Evolutionary conservation across 495 filamentous ascomycete genomes (phyloP).

Genomic region (Xylaria palmicola): DNA sequence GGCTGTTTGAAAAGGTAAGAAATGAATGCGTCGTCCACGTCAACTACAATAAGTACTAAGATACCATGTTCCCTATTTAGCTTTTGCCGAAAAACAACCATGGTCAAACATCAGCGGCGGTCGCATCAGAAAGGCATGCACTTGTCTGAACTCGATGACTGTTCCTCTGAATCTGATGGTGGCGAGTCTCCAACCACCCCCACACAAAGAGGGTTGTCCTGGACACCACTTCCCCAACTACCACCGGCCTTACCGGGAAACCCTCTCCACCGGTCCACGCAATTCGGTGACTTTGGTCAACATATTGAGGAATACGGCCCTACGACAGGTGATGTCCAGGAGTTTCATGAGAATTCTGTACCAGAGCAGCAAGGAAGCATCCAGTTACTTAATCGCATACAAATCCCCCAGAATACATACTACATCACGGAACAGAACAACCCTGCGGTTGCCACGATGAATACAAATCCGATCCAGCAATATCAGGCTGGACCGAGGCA

Average conservation of each 20-base stretch:
- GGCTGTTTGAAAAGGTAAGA: slow-evolving; percentile 78
- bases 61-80: slow-evolving; percentile 41
- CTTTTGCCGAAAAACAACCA: slow-evolving; percentile 85
- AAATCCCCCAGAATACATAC: slow-evolving; percentile 44
- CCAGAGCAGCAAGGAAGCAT: slow-evolving; percentile 34
- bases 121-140: slow-evolving; percentile 64
- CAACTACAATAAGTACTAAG: slow-evolving; percentile 26
- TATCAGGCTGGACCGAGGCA: slow-evolving; percentile 47
- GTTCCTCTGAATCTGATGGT: slow-evolving; percentile 55
- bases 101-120: slow-evolving; percentile 77
- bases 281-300: slow-evolving; percentile 47
- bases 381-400: slow-evolving; percentile 39
- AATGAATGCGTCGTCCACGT: neutral
- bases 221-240: slow-evolving; percentile 31
- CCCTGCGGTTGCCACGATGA: slow-evolving; percentile 54
- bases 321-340: slow-evolving; percentile 34
- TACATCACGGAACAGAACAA: slow-evolving; percentile 53
- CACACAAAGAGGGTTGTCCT: slow-evolving; percentile 37
- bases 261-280: slow-evolving; percentile 40
- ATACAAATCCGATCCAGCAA: slow-evolving; percentile 43
- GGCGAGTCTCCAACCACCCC: slow-evolving; percentile 53
- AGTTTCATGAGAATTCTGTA: slow-evolving; percentile 37
- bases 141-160: slow-evolving; percentile 51
- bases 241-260: slow-evolving; percentile 26
- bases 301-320: slow-evolving; percentile 39